These are phyloP conservation scores for Geranium rotundifolium DNA, from an alignment of 345 rosid species.

Conservation along the genomic window DNA sequence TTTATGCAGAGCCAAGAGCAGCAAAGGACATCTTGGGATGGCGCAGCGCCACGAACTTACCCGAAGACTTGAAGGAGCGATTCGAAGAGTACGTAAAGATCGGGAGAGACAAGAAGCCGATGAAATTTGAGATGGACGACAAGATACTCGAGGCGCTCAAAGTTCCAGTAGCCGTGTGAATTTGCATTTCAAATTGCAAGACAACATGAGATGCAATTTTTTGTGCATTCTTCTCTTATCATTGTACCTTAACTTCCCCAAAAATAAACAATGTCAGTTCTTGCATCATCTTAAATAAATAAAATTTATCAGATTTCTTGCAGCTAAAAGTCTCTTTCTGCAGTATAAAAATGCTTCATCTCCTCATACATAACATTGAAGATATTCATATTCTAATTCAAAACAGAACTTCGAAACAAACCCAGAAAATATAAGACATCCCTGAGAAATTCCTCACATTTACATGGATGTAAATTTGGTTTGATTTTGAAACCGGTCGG, in stretches of 20 bases:
- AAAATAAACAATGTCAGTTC: neutral
- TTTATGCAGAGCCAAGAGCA: slow-evolving; percentile 89
- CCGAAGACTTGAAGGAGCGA: slow-evolving; percentile 75
- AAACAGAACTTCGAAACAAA: neutral
- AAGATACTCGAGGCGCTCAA: slow-evolving; percentile 70
- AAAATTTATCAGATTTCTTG: neutral
- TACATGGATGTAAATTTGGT: too few species aligned
- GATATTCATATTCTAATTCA: neutral
- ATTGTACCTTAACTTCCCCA: neutral
- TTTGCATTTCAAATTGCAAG: neutral
- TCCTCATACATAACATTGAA: too few species aligned
- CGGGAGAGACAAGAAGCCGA: slow-evolving; percentile 72
- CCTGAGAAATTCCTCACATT: neutral
- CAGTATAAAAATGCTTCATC: neutral
- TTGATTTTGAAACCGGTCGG: too few species aligned
- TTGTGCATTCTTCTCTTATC: neutral
- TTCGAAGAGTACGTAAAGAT: slow-evolving; percentile 66
- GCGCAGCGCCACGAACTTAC: slow-evolving; percentile 55
- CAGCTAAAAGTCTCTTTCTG: neutral
- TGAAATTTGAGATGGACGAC: slow-evolving; percentile 69
- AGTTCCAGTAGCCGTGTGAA: slow-evolving; percentile 50
- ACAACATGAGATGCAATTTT: neutral
- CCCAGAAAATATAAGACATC: neutral
- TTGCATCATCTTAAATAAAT: too few species aligned
- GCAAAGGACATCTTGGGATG: slow-evolving; percentile 84